phyloP scores from a whole-genome alignment of 352 stramenopile species.

The Globisporangium polare region DNA sequence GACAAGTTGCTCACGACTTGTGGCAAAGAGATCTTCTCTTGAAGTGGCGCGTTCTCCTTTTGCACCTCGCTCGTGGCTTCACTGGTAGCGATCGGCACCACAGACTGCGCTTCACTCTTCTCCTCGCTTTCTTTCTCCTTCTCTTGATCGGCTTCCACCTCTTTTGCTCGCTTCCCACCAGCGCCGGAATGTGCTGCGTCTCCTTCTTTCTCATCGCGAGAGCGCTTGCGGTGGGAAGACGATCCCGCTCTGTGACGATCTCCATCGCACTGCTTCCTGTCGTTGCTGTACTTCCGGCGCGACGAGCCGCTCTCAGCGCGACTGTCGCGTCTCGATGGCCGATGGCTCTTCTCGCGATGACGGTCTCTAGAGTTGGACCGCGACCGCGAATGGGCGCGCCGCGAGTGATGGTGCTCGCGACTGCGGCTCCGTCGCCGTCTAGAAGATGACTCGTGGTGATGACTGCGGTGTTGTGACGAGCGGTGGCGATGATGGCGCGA shows the following conservation, averaged over 20 bases:
- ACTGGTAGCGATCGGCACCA: background rate
- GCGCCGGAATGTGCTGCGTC: background rate
- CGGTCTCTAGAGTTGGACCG: slow-evolving; percentile 22
- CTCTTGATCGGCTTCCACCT: background rate
- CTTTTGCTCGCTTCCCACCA: background rate
- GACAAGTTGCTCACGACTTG: background rate
- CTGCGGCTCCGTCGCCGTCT: slow-evolving; percentile 17
- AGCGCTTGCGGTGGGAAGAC: slow-evolving; percentile 13
- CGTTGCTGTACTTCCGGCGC: slow-evolving; percentile 13
- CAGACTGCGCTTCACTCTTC: background rate
- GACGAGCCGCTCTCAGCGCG: slow-evolving; percentile 17
- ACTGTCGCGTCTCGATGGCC: slow-evolving; percentile 12
- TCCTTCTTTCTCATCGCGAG: slow-evolving; percentile 7
- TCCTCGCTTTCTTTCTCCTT: background rate
- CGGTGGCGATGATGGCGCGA: slow-evolving; percentile 2
- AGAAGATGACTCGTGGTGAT: slow-evolving; percentile 6
- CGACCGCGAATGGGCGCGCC: slow-evolving; percentile 6
- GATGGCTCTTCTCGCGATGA: slow-evolving; percentile 22
- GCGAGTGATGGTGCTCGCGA: slow-evolving; percentile 11
- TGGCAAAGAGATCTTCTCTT: background rate
- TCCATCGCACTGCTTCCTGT: slow-evolving; percentile 11
- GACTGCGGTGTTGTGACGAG: slow-evolving; percentile 12
- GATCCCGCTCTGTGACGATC: slow-evolving; percentile 1
- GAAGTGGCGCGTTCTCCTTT: background rate
- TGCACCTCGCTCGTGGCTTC: background rate